These are phyloP conservation scores for Massarina eburnea DNA, from an alignment of 2,329 filamentous ascomycete species.

Conservation along the genomic window DNA sequence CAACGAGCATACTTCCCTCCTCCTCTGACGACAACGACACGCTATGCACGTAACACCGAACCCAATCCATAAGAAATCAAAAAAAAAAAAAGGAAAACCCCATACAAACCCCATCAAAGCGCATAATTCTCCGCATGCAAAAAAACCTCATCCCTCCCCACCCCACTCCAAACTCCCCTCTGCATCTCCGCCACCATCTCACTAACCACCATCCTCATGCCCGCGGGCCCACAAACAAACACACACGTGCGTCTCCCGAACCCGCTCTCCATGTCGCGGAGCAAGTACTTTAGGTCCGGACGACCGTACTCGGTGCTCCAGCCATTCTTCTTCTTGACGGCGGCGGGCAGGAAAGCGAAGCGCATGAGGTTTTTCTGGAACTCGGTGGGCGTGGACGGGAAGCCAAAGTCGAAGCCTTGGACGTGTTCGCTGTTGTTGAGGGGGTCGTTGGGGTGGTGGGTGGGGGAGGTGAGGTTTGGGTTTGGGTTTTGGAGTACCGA, in stretches of 20 bases:
- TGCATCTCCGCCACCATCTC: constrained; percentile 82
- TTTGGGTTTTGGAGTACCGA: constrained; percentile 39
- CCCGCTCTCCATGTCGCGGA: constrained; percentile 79
- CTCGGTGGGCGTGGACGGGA: constrained; percentile 79
- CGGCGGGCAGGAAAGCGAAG: constrained; percentile 73
- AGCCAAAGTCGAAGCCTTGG: constrained; percentile 60
- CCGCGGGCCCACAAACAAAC: constrained; percentile 87
- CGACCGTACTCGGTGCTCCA: constrained; percentile 93
- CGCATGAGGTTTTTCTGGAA: constrained; percentile 89
- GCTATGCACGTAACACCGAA: too few species aligned
- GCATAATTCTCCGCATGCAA: constrained; percentile 96
- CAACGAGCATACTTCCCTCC: too few species aligned
- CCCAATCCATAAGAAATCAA: too few species aligned
- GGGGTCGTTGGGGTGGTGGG: constrained; percentile 2
- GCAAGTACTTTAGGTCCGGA: constrained; percentile 83
- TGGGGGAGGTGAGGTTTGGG: constrained; percentile 4
- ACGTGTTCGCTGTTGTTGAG: constrained; percentile 15
- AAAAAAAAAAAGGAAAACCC: constrained; percentile 2
- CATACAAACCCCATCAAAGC: constrained; percentile 54
- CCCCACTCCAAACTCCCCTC: constrained; percentile 77
- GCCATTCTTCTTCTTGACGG: constrained; percentile 61
- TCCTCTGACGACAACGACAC: too few species aligned
- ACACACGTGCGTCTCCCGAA: constrained; percentile 83
- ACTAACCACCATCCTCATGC: constrained; percentile 87
- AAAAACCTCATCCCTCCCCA: constrained; percentile 83